Evolutionary conservation across 495 filamentous ascomycete genomes (phyloP).

Genomic region (Massariosphaeria phaeospora): DNA sequence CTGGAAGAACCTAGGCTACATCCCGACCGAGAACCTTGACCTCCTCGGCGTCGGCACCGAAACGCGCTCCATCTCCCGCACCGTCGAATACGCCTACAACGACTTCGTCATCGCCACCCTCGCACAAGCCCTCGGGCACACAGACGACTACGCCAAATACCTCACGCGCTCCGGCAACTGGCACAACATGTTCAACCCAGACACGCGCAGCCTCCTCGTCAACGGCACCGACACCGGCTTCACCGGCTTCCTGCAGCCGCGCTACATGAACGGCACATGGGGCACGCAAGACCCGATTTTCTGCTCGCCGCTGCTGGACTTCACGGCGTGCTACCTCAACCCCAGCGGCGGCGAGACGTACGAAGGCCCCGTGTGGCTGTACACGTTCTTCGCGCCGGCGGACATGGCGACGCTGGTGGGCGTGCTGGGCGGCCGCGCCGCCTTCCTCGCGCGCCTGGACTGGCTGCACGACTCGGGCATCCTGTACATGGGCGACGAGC

Average conservation of each 20-base stretch:
- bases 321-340: conserved; percentile 59
- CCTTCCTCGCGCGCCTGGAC: conserved; percentile 59
- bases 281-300: conserved; percentile 63
- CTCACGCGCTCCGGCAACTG: conserved; percentile 58
- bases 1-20: conserved; percentile 38
- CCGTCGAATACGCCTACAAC: conserved; percentile 42
- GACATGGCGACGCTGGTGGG: conserved; percentile 61
- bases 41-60: conserved; percentile 17
- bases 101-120: conserved; percentile 42
- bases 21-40: conserved; percentile 36
- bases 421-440: conserved; percentile 55
- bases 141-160: conserved; percentile 42
- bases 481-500: conserved; percentile 70
- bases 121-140: conserved; percentile 50
- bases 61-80: conserved; percentile 37
- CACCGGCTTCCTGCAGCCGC: conserved; percentile 64
- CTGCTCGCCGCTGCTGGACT: conserved; percentile 51
- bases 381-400: conserved; percentile 61
- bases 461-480: conserved; percentile 62
- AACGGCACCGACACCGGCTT: conserved; percentile 58
- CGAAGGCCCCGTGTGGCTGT: conserved; percentile 67
- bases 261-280: conserved; percentile 60
- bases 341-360: conserved; percentile 64
- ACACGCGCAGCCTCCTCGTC: conserved; percentile 56
- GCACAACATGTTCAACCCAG: conserved; percentile 61